Evolutionary conservation across 2,329 filamentous ascomycete species (phyloP), one percentile per base, ranked within the genome.

Genomic region (Aspergillus quadricinctus): DNA sequence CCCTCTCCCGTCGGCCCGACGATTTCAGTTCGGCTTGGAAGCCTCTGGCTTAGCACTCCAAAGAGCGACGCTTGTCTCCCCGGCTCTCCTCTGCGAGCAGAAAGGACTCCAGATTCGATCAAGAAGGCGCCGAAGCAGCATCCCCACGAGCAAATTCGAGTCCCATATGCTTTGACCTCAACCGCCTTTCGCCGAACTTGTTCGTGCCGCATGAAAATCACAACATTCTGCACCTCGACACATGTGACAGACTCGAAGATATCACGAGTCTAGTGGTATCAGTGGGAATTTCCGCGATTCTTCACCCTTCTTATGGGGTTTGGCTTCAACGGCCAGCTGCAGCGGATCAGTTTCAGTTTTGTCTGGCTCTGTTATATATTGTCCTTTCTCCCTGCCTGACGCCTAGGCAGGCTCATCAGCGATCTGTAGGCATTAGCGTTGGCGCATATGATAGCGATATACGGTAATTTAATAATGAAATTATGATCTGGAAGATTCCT

Each of bases 391-490:
- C 11, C 43, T 46, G 43, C 11, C 27, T 7, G 21, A 46, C 23
- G 43, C 21, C 23, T 46, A 9, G n/a, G 2, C 21, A 23, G 41
- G 41, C 21, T 23, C 41, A 45, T 45, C 17, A 23, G n/a, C 41
- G 28, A 27, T 46, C 43, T 55, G 37, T 29, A 55, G 52, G 49
- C 52, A 57, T 55, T 55, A 57, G 56, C 56, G 49, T 46, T 49
- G 56, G 56, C 52, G 56, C 43, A 62, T 17, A 29, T 41, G 9
- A 28, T 11, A 55, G 23, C 23, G n/a, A 17, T 37, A 21, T n/a
- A 7, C 14, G 7, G 17, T 52, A 25, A 31, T 46, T 10, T 21
- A 25, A 25, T 23, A 14, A 46, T n/a, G 43, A 46, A 27, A 46
- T 43, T 9, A 19, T 43, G 9, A 14, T 14, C 11, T 27, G 21